Evolutionary conservation across 345 rosid genomes (phyloP), one percentile per base, ranked within the genome.

Genomic region (Physaria fendleri): DNA sequence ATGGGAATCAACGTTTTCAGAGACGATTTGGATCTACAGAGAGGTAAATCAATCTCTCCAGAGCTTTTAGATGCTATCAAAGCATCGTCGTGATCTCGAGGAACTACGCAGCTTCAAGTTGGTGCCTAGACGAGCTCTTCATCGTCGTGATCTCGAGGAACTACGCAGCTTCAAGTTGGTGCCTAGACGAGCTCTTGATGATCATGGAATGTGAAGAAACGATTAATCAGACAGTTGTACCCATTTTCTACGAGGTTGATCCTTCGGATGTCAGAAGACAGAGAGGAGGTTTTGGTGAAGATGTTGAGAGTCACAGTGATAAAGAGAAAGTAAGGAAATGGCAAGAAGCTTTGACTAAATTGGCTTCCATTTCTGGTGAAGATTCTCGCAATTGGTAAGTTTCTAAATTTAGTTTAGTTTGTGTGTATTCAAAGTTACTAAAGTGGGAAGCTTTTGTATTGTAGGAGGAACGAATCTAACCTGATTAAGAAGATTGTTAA

Each of bases 71-170:
- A 58, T 13, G 56, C 65, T 25, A 71, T 64, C 20, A 38, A 41
- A 56, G n/a, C n/a, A n/a, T 64, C 22, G 61, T 71, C 1, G 53
- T 71, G 21, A 40, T 71, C 62, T 71, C 75, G 21, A 48, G 52
- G 6, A 58, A 51, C 75, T 71, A 71, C 44, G 56, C 60, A 0
- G 30, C 65, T 34, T 64, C 71, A 24, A 49, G 54, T 32, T 71
- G 75, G 75, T 71, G 75, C 27, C 64, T 71, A 48, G 71, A 71
- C 16, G 75, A 64, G 66, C 71, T 71, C 30, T 27, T 58, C n/a
- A n/a, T 64, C 22, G 61, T 71, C 1, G 53, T 71, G 21, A 40
- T 71, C 62, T 71, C 75, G 21, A 48, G 52, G 6, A 58, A 51
- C 75, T 71, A 71, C 44, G 56, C 60, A 0, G 30, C 65, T 34